These are phyloP conservation scores for Hondaea fermentalgiana DNA, from an alignment of 108 stramenopile species.

Conservation along the genomic window DNA sequence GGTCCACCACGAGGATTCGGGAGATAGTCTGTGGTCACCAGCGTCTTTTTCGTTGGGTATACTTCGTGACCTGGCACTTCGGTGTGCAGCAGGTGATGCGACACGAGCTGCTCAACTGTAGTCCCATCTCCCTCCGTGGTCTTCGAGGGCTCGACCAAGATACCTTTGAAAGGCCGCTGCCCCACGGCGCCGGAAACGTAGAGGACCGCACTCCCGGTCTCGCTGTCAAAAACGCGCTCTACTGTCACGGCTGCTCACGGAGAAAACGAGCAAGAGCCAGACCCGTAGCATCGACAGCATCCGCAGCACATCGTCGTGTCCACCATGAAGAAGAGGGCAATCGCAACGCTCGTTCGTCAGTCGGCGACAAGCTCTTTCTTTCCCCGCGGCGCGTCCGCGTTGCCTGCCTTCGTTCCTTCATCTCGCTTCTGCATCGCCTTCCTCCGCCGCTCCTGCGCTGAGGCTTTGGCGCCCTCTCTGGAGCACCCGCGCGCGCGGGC, in stretches of 20 bases:
- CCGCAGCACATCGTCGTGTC: neutral
- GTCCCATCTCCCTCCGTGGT: neutral
- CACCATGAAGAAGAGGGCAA: too few relatives aligned
- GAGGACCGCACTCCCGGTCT: neutral
- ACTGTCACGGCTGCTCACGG: neutral
- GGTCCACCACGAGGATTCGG: neutral
- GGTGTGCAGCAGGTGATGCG: neutral
- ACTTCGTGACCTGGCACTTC: neutral
- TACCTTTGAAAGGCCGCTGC: neutral
- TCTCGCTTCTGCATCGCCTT: neutral
- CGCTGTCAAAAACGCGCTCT: neutral
- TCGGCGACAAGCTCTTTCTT: neutral
- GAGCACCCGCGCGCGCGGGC: neutral
- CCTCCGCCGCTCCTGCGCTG: neutral
- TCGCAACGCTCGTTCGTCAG: too few relatives aligned
- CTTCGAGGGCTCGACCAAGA: neutral
- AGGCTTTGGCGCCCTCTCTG: neutral
- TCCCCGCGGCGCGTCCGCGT: neutral
- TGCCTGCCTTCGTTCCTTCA: neutral
- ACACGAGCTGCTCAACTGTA: neutral
- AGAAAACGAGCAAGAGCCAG: neutral
- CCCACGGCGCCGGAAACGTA: neutral
- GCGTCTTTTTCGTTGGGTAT: neutral
- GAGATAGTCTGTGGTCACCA: neutral
- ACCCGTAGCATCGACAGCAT: neutral